Evolutionary conservation across 2,329 filamentous ascomycete genomes (phyloP), one percentile per base, ranked within the genome.

Genomic region (Periconia sp.): DNA sequence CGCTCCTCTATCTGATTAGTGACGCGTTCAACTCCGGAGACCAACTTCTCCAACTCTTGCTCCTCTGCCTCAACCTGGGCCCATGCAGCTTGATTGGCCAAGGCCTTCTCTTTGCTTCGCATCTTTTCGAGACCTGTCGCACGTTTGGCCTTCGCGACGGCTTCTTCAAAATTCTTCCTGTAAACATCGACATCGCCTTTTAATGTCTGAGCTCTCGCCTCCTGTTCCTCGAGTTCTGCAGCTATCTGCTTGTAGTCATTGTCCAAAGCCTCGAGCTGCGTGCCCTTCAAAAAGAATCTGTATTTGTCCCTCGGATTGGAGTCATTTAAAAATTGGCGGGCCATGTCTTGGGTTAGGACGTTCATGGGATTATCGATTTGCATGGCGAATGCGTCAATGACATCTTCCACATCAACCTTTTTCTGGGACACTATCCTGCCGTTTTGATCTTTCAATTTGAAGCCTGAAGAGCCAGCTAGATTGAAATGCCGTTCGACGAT

Each of bases 351-450:
- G 0, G 92, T 96, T 17, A 99, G 81, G 7, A 97, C 90, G 55
- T 95, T 97, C 78, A 99, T 87, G 0, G 94, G 94, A 63, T 99
- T 99, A 69, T 97, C 93, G 53, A 99, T 91, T 71, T 97, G 93
- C 41, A 99, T 79, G 41, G 89, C 90, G 70, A 92, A 97, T 70
- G 91, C 95, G 71, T 99, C 94, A 41, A 91, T 87, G 45, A 99
- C 93, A 60, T 96, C 90, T 61, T 97, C 92, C 9, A 99, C 83
- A 61, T 97, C 93, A 9, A 84, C 80, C 69, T 90, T 94, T 74
- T 92, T 96, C 9, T 82, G 90, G 0, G 92, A 96, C 45, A 97
- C 82, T 20, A 87, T 79, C 50, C 84, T 85, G 19, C 85, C 88
- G 10, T 82, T 80, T 1, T 82, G 83, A 43, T 85, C 88, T 73